phyloP scores from a whole-genome alignment of 2,329 filamentous ascomycete genomes.

The Botryotinia calthae region DNA sequence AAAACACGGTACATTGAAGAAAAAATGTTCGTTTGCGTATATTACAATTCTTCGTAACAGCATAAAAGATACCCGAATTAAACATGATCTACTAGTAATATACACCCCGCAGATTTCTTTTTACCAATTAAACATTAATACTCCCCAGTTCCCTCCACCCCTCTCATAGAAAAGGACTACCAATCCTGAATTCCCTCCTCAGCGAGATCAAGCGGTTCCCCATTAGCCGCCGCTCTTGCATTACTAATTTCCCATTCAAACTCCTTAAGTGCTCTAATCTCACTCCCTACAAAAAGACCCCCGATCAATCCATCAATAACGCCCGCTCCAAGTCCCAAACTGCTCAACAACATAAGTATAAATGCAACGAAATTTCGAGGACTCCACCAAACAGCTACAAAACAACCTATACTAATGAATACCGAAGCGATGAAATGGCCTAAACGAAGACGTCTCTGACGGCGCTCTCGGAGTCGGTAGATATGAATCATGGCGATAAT shows the following conservation, averaged over 20 bases:
- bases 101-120: neutral
- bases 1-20: too few species aligned
- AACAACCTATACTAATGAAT: slow-evolving; percentile 66
- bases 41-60: neutral
- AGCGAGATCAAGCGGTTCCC: slow-evolving; percentile 27
- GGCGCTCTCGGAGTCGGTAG: slow-evolving; percentile 69
- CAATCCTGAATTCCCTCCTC: slow-evolving; percentile 14
- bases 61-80: neutral
- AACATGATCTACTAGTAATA: neutral
- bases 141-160: fast-evolving
- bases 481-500: slow-evolving; percentile 68
- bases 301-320: slow-evolving; percentile 83
- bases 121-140: slow-evolving; percentile 2
- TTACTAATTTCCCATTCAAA: slow-evolving; percentile 91
- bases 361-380: slow-evolving; percentile 75
- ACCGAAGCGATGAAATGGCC: slow-evolving; percentile 71
- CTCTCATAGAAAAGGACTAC: neutral
- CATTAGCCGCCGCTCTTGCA: slow-evolving; percentile 46
- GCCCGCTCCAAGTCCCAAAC: slow-evolving; percentile 72
- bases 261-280: slow-evolving; percentile 79
- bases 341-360: slow-evolving; percentile 74
- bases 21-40: neutral
- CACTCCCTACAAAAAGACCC: slow-evolving; percentile 79
- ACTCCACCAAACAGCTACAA: slow-evolving; percentile 83
- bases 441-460: slow-evolving; percentile 69